Evolutionary conservation across 2,329 filamentous ascomycete genomes (phyloP).

Genomic region (Pestalotiopsis sp.): DNA sequence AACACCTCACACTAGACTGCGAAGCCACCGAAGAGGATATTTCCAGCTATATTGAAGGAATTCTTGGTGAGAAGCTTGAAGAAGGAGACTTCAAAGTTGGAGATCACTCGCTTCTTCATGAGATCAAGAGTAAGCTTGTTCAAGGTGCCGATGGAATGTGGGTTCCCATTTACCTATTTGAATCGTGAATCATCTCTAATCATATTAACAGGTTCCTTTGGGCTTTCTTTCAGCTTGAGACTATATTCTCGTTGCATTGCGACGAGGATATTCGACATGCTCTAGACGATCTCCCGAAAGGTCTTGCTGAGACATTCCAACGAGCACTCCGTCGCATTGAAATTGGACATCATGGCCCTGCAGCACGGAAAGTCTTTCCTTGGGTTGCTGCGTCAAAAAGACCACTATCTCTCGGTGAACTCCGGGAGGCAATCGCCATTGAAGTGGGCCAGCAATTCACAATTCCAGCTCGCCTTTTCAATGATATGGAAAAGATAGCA

Average conservation of each 20-base stretch:
- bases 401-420: conserved; percentile 36
- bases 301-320: conserved; percentile 32
- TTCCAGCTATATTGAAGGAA: conserved; percentile 20
- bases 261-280: conserved; percentile 28
- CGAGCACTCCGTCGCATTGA: conserved; percentile 29
- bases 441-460: conserved; percentile 31
- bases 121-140: conserved; percentile 30
- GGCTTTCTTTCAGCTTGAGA: conserved; percentile 20
- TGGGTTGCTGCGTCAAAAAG: conserved; percentile 36
- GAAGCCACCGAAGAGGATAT: conserved; percentile 21
- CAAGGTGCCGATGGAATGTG: conserved; percentile 36
- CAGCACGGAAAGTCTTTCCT: conserved; percentile 29
- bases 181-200: conserved; percentile 12
- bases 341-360: conserved; percentile 21
- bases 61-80: conserved; percentile 18
- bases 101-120: conserved; percentile 19
- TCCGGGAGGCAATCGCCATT: conserved; percentile 39
- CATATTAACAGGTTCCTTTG: conserved; percentile 21
- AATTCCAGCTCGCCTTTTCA: conserved; percentile 26
- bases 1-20: conserved; percentile 19
- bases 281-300: conserved; percentile 33
- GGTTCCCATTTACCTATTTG: conserved; percentile 14
- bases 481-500: conserved; percentile 26
- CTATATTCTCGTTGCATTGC: conserved; percentile 19
- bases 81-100: conserved; percentile 16